Conservation (phyloP, 192 early-diverging fungal species). For the Lunasporangiospora selenospora region DNA sequence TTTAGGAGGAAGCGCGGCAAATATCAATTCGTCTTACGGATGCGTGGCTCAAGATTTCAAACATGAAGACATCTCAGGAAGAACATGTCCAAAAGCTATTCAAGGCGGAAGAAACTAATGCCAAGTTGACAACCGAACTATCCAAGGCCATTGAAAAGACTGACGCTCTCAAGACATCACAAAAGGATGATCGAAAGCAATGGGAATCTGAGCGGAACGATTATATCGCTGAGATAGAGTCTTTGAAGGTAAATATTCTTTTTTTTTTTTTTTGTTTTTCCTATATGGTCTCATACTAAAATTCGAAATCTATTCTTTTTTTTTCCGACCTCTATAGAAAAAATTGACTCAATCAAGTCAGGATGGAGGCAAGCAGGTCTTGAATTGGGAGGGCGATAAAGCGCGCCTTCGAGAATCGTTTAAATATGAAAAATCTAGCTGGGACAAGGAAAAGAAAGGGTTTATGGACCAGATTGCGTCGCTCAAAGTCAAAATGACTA, state of each 20-base stretch:
- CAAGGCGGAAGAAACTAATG: slow-evolving; percentile 12
- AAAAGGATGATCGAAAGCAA: slow-evolving; percentile 2
- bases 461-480: slow-evolving; percentile 44
- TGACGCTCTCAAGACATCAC: not conserved
- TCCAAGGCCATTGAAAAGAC: slow-evolving; percentile 1
- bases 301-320: slow-evolving; percentile 5
- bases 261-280: not conserved
- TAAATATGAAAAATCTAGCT: slow-evolving; percentile 14
- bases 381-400: slow-evolving; percentile 25
- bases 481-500: slow-evolving; percentile 27
- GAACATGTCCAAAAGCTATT: slow-evolving; percentile 14
- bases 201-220: slow-evolving; percentile 19
- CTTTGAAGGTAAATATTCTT: slow-evolving; percentile 13
- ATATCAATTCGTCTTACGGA: slow-evolving; percentile 28
- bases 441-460: slow-evolving; percentile 32
- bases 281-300: too few species aligned
- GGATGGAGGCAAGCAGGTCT: slow-evolving; percentile 12
- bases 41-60: slow-evolving; percentile 27
- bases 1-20: slow-evolving; percentile 31
- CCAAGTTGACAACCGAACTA: slow-evolving; percentile 3
- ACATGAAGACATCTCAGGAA: slow-evolving; percentile 29
- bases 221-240: slow-evolving; percentile 8
- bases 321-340: not conserved
- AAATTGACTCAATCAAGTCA: slow-evolving; percentile 1
- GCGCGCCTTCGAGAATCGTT: slow-evolving; percentile 11